phyloP scores from a whole-genome alignment of 2,329 filamentous ascomycete species.

The Alternaria postmessia region DNA sequence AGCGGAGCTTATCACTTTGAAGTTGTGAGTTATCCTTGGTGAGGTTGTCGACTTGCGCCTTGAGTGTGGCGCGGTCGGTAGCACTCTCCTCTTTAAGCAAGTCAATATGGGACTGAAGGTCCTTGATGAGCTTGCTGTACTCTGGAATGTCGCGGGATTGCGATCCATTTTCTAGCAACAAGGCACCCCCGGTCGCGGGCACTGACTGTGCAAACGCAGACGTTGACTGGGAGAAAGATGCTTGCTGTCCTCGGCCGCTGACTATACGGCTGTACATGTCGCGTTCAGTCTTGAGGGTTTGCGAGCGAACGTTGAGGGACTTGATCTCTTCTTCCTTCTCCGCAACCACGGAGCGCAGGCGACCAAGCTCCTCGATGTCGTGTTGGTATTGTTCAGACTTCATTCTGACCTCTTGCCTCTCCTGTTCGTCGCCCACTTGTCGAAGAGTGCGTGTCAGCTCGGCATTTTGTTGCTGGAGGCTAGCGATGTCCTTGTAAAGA shows the following conservation, averaged over 20 bases:
- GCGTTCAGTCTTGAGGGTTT: constrained; percentile 93
- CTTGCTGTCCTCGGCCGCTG: constrained; percentile 73
- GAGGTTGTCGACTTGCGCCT: constrained; percentile 82
- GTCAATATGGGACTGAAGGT: constrained; percentile 90
- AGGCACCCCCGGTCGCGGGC: constrained; percentile 11
- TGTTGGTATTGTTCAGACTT: constrained; percentile 63
- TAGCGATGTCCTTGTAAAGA: constrained; percentile 83
- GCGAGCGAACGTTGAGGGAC: constrained; percentile 81
- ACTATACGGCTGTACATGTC: constrained; percentile 98
- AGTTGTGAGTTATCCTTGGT: constrained; percentile 82
- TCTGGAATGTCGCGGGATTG: constrained; percentile 68
- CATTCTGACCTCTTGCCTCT: constrained; percentile 82
- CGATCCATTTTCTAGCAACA: constrained; percentile 52
- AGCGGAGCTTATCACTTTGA: constrained; percentile 80
- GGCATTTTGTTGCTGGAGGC: constrained; percentile 87
- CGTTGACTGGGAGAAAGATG: constrained; percentile 42
- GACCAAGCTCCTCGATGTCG: constrained; percentile 74
- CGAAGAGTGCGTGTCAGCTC: constrained; percentile 84
- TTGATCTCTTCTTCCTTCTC: constrained; percentile 86
- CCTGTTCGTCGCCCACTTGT: constrained; percentile 86
- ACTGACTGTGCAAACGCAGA: constrained; percentile 35
- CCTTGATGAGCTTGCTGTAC: constrained; percentile 80
- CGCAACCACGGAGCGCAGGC: constrained; percentile 74
- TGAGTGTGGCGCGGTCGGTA: constrained; percentile 81
- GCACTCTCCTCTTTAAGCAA: constrained; percentile 85